Conservation (phyloP, 2,329 filamentous ascomycete genomes). For the Ciborinia camelliae region DNA sequence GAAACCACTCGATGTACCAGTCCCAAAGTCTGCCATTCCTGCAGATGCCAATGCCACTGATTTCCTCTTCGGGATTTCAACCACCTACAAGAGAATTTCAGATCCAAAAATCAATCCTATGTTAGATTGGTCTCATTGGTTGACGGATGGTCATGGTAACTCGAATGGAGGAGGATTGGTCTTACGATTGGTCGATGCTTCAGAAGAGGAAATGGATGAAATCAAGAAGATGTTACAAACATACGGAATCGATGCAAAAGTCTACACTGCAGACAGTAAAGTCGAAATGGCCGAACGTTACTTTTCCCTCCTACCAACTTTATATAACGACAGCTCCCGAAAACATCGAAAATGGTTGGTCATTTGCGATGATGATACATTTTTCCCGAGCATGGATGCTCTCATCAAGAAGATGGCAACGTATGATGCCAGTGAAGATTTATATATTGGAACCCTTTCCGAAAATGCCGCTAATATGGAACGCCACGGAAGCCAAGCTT, state of each 20-base stretch:
- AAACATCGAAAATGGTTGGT: slow-evolving; percentile 43
- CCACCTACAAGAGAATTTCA: slow-evolving; percentile 53
- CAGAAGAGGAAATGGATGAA: slow-evolving; percentile 49
- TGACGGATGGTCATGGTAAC: slow-evolving; percentile 53
- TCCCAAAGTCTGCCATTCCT: slow-evolving; percentile 50
- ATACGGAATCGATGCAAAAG: slow-evolving; percentile 55
- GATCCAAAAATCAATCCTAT: slow-evolving; percentile 51
- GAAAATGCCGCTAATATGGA: slow-evolving; percentile 36
- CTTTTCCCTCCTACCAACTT: slow-evolving; percentile 51
- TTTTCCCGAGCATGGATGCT: slow-evolving; percentile 35
- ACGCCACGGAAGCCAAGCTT: slow-evolving; percentile 37
- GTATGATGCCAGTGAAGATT: slow-evolving; percentile 29
- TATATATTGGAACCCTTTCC: slow-evolving; percentile 37
- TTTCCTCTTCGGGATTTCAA: slow-evolving; percentile 58
- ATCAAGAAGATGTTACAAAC: slow-evolving; percentile 46
- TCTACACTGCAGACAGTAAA: slow-evolving; percentile 51
- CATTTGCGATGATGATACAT: slow-evolving; percentile 39
- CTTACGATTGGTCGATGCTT: slow-evolving; percentile 52
- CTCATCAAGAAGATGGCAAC: slow-evolving; percentile 30
- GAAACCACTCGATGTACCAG: slow-evolving; percentile 49
- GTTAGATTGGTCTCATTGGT: slow-evolving; percentile 58
- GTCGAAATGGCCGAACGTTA: slow-evolving; percentile 59
- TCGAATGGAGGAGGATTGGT: slow-evolving; percentile 57
- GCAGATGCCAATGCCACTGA: slow-evolving; percentile 52
- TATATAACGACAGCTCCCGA: slow-evolving; percentile 52